These are phyloP conservation scores for Starmera quercuum DNA, from an alignment of 805 yeast genomes.

Conservation along the genomic window DNA sequence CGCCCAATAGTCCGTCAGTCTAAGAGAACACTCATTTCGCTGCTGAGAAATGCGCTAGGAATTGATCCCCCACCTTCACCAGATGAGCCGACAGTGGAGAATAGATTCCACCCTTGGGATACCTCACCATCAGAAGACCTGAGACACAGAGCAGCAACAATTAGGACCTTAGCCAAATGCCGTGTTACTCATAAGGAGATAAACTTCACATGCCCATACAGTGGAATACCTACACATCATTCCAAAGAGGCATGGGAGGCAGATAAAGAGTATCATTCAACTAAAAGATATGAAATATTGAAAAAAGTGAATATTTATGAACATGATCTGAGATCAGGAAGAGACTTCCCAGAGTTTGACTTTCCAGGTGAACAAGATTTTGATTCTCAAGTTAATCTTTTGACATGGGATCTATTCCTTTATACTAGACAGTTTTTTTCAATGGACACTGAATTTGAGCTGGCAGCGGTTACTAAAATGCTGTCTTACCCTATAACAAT, in stretches of 20 bases:
- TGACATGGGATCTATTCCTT: constrained; percentile 87
- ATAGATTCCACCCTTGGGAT: constrained; percentile 85
- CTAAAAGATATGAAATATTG: constrained; percentile 62
- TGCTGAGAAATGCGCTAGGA: constrained; percentile 41
- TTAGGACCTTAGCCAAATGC: constrained; percentile 80
- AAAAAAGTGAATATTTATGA: constrained; percentile 88
- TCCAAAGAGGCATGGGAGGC: constrained; percentile 81
- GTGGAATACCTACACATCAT: constrained; percentile 97
- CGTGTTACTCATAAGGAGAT: constrained; percentile 83
- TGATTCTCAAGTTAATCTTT: constrained; percentile 69
- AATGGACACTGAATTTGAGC: constrained; percentile 94
- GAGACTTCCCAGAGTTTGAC: constrained; percentile 92
- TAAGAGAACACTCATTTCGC: constrained; percentile 25
- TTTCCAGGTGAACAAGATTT: constrained; percentile 76
- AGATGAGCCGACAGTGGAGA: constrained; percentile 61
- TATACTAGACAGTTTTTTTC: constrained; percentile 90
- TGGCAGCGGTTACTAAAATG: constrained; percentile 93
- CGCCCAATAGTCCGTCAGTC: not conserved
- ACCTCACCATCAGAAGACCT: constrained; percentile 83
- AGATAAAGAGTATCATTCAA: constrained; percentile 64
- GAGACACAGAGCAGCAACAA: constrained; percentile 85
- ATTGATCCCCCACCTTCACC: constrained; percentile 59
- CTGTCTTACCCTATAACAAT: constrained; percentile 89
- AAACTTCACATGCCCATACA: constrained; percentile 80
- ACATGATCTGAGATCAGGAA: constrained; percentile 89